Evolutionary conservation across 2,329 filamentous ascomycete species (phyloP), one percentile per base, ranked within the genome.

Genomic region (Graphilbum ipis-grandicollis): DNA sequence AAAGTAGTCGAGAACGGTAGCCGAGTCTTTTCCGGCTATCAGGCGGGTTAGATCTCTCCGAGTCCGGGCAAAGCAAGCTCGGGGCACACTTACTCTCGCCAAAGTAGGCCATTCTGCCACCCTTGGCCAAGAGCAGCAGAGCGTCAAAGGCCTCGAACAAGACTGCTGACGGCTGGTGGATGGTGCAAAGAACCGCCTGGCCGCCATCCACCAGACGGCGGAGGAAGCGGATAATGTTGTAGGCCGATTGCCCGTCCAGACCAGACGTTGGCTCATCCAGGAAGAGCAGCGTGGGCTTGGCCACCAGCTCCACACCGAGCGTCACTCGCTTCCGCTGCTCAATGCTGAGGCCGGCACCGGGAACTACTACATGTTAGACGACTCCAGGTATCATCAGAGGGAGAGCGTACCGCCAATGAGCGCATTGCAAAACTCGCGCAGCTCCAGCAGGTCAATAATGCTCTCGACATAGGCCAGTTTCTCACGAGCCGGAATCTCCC

Each of bases 381-480:
- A n/a, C n/a, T n/a, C n/a, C n/a, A n/a, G n/a, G n/a, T n/a, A n/a
- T n/a, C n/a, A n/a, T n/a, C n/a, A n/a, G n/a, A n/a, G n/a, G n/a
- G n/a, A n/a, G n/a, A n/a, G n/a, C n/a, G n/a, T n/a, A n/a, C n/a
- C n/a, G n/a, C n/a, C n/a, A n/a, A n/a, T n/a, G n/a, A n/a, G n/a
- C n/a, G n/a, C n/a, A n/a, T n/a, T n/a, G n/a, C n/a, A n/a, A n/a
- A n/a, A n/a, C n/a, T n/a, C n/a, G n/a, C n/a, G n/a, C 3, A 68
- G 54, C 39, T 66, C 63, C 2, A 68, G 49, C 0, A 68, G 54
- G 47, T 81, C 78, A 48, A 88, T 81, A 31, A 86, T 77, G 40
- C 79, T 78, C 35, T 82, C 69, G 8, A 85, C 80, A 43, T 86
- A 86, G 3, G 66, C 67, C 2, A 83, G 56, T 55, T 86, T 88